Conservation (phyloP, 495 filamentous ascomycete genomes). For the Penicillium cinerascens region DNA sequence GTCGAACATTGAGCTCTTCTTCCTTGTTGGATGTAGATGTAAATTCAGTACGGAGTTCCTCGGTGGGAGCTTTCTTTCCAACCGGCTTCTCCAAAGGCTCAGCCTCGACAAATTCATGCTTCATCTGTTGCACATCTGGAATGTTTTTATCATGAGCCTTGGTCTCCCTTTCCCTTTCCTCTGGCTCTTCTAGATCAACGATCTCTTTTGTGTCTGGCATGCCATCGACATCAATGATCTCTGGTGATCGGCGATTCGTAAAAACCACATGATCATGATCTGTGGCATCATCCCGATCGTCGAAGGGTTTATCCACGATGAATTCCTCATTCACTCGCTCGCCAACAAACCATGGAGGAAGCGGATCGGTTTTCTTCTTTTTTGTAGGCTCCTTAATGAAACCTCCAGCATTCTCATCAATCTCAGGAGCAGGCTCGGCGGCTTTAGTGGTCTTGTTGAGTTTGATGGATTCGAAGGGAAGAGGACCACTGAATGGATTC, state of each 20-base stretch:
- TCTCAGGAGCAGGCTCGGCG: conserved; percentile 8
- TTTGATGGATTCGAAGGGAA: conserved; percentile 86
- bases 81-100: conserved; percentile 1
- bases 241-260: conserved; percentile 37
- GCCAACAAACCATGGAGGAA: conserved; percentile 83
- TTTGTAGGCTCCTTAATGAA: conserved; percentile 54
- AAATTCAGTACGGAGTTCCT: background rate
- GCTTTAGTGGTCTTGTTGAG: conserved; percentile 47
- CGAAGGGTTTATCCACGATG: conserved; percentile 29
- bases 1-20: background rate
- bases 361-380: conserved; percentile 53
- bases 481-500: conserved; percentile 61
- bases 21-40: background rate
- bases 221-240: conserved; percentile 47
- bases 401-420: conserved; percentile 61
- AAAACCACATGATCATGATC: conserved; percentile 36
- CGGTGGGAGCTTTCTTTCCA: background rate
- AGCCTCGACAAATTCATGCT: background rate
- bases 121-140: background rate
- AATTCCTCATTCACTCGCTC: conserved; percentile 30
- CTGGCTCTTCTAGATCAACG: conserved; percentile 41
- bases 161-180: conserved; percentile 6
- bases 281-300: conserved; percentile 18
- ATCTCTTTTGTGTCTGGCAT: conserved; percentile 31
- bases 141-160: background rate